Conservation (phyloP, 2,329 filamentous ascomycete genomes). For the Teratosphaeria pseudoeucalypti region DNA sequence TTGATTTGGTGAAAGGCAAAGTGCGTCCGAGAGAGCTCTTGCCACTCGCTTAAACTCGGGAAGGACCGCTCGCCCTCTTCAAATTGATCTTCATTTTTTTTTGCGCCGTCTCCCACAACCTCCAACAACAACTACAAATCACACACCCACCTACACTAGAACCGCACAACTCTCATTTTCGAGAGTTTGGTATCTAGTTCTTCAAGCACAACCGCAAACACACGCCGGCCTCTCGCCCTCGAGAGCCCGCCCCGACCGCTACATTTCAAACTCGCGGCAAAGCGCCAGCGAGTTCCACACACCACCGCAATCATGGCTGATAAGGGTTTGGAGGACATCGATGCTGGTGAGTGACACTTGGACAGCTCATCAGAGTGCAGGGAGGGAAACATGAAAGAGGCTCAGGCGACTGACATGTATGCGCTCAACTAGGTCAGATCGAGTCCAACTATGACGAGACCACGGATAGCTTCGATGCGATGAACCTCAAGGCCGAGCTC, state of each 20-base stretch:
- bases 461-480: slow-evolving; percentile 97
- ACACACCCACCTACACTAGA: slow-evolving; percentile 24
- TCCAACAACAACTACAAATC: slow-evolving; percentile 18
- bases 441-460: slow-evolving; percentile 99
- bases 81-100: neutral
- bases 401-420: neutral
- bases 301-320: slow-evolving; percentile 89
- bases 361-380: neutral
- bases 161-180: slow-evolving; percentile 33
- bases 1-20: neutral
- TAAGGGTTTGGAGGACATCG: slow-evolving; percentile 96
- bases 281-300: slow-evolving; percentile 52
- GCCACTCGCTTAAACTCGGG: neutral
- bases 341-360: slow-evolving; percentile 62
- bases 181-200: slow-evolving; percentile 41
- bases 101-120: slow-evolving; percentile 6
- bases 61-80: neutral
- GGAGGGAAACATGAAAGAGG: neutral
- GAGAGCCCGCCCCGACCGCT: slow-evolving; percentile 29
- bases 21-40: neutral
- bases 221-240: slow-evolving; percentile 9
- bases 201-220: slow-evolving; percentile 10
- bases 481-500: slow-evolving; percentile 94
- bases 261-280: slow-evolving; percentile 54
- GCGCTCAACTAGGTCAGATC: slow-evolving; percentile 68